Percentiles rank a stretch among this genome's conserved stretches.
These are phyloP conservation scores for Phascolomyces articulosus DNA, from an alignment of 371 early-diverging fungal species.

Conservation along the genomic window DNA sequence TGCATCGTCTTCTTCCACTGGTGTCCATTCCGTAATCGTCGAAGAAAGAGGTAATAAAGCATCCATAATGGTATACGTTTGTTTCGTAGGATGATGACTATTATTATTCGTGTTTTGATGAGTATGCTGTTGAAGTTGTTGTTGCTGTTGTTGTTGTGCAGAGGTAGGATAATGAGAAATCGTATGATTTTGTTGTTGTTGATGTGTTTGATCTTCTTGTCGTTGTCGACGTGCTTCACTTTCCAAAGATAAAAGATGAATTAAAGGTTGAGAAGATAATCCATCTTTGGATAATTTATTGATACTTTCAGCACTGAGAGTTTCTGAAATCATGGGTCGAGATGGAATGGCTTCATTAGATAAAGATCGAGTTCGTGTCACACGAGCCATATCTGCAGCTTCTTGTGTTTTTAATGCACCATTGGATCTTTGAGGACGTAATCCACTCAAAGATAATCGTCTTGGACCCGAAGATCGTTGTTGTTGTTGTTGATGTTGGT, in stretches of 20 bases:
- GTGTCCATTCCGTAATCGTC: background rate
- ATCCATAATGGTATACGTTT: background rate
- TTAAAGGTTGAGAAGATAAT: conserved; percentile 23
- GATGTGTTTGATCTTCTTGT: conserved; percentile 10
- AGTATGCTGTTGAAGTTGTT: background rate
- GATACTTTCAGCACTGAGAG: conserved; percentile 11
- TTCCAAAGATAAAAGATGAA: conserved; percentile 29
- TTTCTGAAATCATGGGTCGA: conserved; percentile 11
- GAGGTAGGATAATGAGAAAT: too few species aligned
- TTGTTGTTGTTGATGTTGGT: background rate
- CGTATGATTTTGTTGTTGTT: conserved; percentile 6
- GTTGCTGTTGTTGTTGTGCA: background rate
- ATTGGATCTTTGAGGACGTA: conserved; percentile 26
- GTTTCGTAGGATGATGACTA: background rate
- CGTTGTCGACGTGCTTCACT: conserved; percentile 23
- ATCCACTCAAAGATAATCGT: conserved; percentile 22
- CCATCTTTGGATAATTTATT: conserved; percentile 16
- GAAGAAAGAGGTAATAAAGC: background rate
- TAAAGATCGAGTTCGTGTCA: conserved; percentile 17
- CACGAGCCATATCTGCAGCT: background rate
- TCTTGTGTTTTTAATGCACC: conserved; percentile 9
- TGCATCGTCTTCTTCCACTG: background rate
- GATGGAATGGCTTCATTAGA: conserved; percentile 14
- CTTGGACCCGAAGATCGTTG: conserved; percentile 1
- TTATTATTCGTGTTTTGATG: background rate